A percentile compares a stretch with the other conserved stretches of the same genome.
Conservation (phyloP, 2,329 filamentous ascomycete genomes). For the Nemania sp. region DNA sequence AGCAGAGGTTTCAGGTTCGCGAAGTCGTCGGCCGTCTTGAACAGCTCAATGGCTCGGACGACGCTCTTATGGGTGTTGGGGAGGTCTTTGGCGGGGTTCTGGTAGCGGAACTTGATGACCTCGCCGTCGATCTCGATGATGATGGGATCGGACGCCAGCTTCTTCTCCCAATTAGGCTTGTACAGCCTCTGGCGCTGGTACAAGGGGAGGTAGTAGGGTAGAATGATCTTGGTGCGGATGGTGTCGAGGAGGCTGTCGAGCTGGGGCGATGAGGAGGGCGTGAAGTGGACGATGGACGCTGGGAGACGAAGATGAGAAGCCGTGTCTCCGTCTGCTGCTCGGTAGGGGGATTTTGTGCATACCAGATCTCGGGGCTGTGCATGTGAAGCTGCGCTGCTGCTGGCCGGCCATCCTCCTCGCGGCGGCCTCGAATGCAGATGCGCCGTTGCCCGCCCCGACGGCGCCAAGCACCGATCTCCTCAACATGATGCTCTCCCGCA, state of each 20-base stretch:
- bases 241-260: slow-evolving; percentile 57
- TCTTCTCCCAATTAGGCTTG: slow-evolving; percentile 50
- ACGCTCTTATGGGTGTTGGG: slow-evolving; percentile 49
- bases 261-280: slow-evolving; percentile 55
- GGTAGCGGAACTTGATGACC: slow-evolving; percentile 55
- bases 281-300: slow-evolving; percentile 50
- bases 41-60: slow-evolving; percentile 46
- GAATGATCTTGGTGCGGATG: slow-evolving; percentile 63
- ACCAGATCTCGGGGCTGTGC: slow-evolving; percentile 37
- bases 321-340: neutral
- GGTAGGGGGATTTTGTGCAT: slow-evolving; percentile 7
- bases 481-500: slow-evolving; percentile 31
- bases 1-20: slow-evolving; percentile 57
- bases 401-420: slow-evolving; percentile 33
- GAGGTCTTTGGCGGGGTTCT: slow-evolving; percentile 48
- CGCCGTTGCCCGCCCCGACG: slow-evolving; percentile 33
- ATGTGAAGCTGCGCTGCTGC: slow-evolving; percentile 37
- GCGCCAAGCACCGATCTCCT: slow-evolving; percentile 37
- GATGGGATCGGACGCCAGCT: slow-evolving; percentile 59
- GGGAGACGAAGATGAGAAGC: neutral
- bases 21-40: slow-evolving; percentile 56
- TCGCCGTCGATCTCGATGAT: slow-evolving; percentile 63
- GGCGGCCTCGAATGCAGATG: slow-evolving; percentile 32
- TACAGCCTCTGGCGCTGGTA: slow-evolving; percentile 60
- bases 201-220: slow-evolving; percentile 62